Conservation (phyloP, 805 yeast genomes). For the Schwanniomyces vanrijiae region DNA sequence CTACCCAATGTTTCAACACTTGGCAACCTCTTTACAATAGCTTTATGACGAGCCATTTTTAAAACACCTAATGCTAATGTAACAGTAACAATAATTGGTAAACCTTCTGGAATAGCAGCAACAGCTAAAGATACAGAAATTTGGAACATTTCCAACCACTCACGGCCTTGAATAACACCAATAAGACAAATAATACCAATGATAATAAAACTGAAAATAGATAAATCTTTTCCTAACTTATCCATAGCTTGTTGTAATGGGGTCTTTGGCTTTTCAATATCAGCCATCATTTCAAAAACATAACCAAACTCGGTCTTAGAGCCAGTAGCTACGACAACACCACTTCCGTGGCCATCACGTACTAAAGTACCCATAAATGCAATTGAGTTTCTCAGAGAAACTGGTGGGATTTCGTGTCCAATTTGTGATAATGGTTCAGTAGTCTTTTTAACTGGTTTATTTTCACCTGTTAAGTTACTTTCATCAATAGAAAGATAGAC, state of each 20-base stretch:
- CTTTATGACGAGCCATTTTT: conserved; percentile 92
- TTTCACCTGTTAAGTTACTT: conserved; percentile 94
- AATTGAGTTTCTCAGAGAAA: conserved; percentile 70
- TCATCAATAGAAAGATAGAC: conserved; percentile 87
- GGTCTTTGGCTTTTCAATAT: conserved; percentile 95
- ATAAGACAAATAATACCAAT: conserved; percentile 90
- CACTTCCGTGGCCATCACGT: conserved; percentile 92
- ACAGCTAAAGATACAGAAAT: conserved; percentile 96
- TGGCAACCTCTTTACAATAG: conserved; percentile 91
- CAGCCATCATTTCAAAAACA: conserved; percentile 93
- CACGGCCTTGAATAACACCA: conserved; percentile 88
- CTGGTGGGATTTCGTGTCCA: conserved; percentile 44
- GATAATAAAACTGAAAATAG: conserved; percentile 77
- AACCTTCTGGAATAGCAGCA: conserved; percentile 98
- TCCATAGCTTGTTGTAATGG: conserved; percentile 97
- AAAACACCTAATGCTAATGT: conserved; percentile 94
- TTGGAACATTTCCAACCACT: conserved; percentile 97
- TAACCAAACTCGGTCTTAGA: conserved; percentile 88
- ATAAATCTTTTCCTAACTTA: conserved; percentile 86
- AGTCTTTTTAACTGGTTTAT: conserved; percentile 75
- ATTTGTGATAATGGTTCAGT: conserved; percentile 40
- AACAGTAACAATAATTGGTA: conserved; percentile 97
- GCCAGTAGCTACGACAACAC: conserved; percentile 91
- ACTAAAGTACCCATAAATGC: conserved; percentile 98
- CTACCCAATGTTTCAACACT: conserved; percentile 94